Evolutionary conservation across 441 rosid species (phyloP).

Genomic region (Lepidium campestre): DNA sequence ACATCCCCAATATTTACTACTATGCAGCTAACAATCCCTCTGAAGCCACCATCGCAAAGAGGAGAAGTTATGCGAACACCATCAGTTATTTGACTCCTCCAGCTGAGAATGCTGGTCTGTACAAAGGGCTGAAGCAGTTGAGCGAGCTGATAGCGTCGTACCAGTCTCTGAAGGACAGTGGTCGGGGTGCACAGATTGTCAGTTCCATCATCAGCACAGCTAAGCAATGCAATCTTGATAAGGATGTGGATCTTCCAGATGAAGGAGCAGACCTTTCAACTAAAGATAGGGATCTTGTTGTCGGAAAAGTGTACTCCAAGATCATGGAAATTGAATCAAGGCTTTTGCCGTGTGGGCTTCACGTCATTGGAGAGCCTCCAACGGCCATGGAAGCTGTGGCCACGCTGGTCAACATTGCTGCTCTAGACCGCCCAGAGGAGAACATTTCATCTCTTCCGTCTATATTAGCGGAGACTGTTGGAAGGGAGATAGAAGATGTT

Average conservation of each 20-base stretch:
- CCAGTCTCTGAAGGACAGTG: slow-evolving; percentile 92
- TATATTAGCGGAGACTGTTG: slow-evolving; percentile 77
- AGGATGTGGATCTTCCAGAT: slow-evolving; percentile 90
- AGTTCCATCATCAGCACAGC: slow-evolving; percentile 95
- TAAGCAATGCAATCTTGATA: slow-evolving; percentile 94
- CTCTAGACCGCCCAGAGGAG: slow-evolving; percentile 85
- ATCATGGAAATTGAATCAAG: slow-evolving; percentile 99
- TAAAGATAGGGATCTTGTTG: slow-evolving; percentile 79
- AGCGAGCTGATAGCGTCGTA: slow-evolving; percentile 94
- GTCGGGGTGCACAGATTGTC: slow-evolving; percentile 90
- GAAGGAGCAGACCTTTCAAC: slow-evolving; percentile 69
- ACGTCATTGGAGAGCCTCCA: slow-evolving; percentile 97
- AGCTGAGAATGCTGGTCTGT: slow-evolving; percentile 98
- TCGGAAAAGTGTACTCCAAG: slow-evolving; percentile 95
- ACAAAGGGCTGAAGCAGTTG: slow-evolving; percentile 97
- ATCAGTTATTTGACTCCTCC: slow-evolving; percentile 98
- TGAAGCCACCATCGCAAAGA: slow-evolving; percentile 96
- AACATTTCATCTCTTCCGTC: slow-evolving; percentile 73
- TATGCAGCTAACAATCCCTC: slow-evolving; percentile 98
- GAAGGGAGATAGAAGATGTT: slow-evolving; percentile 78
- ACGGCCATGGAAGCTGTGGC: slow-evolving; percentile 98
- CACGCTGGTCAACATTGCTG: slow-evolving; percentile 97
- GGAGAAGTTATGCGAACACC: slow-evolving; percentile 96
- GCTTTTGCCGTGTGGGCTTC: slow-evolving; percentile 96
- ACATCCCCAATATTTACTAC: slow-evolving; percentile 92